These are phyloP conservation scores for Prunus davidiana DNA, from an alignment of 306 rosid species.

Conservation along the genomic window DNA sequence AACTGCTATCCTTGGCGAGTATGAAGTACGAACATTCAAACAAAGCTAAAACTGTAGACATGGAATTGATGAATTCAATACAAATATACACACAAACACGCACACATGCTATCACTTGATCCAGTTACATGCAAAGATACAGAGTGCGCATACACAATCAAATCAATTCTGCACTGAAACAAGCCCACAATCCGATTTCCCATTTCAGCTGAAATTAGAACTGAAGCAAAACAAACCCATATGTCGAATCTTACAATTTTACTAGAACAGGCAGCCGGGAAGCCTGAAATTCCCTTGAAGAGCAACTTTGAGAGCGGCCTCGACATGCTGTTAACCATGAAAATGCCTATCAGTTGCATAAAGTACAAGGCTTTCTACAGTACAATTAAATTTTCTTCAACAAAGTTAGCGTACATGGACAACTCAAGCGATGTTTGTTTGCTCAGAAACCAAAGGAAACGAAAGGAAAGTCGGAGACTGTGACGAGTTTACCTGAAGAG, in stretches of 20 bases:
- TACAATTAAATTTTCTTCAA: background rate
- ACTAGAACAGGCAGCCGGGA: slow-evolving; percentile 25
- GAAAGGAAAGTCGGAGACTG: background rate
- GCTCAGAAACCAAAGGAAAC: background rate
- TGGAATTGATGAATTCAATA: background rate
- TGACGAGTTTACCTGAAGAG: background rate
- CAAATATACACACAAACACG: background rate
- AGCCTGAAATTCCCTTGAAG: slow-evolving; percentile 31
- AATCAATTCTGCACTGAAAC: background rate
- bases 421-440: background rate
- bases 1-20: background rate
- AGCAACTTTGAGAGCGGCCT: slow-evolving; percentile 36
- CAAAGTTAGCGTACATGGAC: background rate
- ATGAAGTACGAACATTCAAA: no score
- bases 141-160: background rate
- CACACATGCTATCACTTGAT: background rate
- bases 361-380: background rate
- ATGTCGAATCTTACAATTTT: slow-evolving; percentile 25
- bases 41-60: background rate
- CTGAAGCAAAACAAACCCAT: background rate
- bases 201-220: no score
- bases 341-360: background rate
- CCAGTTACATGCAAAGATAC: background rate
- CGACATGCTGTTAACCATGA: slow-evolving; percentile 24
- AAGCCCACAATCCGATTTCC: background rate